Conservation (phyloP, 2,329 filamentous ascomycete species). For the Hirsutella thompsonii region DNA sequence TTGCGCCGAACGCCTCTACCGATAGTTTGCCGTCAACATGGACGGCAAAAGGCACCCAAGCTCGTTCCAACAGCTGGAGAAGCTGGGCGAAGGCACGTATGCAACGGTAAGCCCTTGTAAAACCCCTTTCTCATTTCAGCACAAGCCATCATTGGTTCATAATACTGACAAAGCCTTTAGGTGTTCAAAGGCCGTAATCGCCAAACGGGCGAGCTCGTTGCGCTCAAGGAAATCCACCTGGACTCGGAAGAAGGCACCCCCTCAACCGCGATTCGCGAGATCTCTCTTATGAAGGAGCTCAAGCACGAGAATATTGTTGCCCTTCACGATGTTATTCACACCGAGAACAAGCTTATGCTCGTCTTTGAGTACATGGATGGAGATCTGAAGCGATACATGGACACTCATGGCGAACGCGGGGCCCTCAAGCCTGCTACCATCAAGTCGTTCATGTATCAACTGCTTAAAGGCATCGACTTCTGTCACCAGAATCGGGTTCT, state of each 20-base stretch:
- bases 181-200: conserved; percentile 98
- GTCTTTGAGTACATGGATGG: conserved; percentile 99
- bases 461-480: conserved; percentile 90
- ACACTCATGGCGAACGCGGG: conserved; percentile 77
- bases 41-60: conserved; percentile 86
- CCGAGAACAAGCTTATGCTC: conserved; percentile 98
- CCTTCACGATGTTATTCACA: conserved; percentile 97
- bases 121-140: no score
- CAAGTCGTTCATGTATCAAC: conserved; percentile 98
- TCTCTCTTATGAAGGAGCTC: conserved; percentile 97
- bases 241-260: conserved; percentile 97
- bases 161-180: no score
- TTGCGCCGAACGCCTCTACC: no score
- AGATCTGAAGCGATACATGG: conserved; percentile 98
- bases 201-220: conserved; percentile 91
- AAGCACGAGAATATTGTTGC: conserved; percentile 98
- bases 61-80: conserved; percentile 98
- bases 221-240: conserved; percentile 96
- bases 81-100: conserved; percentile 97
- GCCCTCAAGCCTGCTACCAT: conserved; percentile 81
- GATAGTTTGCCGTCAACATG: conserved; percentile 39
- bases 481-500: conserved; percentile 96
- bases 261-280: conserved; percentile 93
- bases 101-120: conserved; percentile 59
- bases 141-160: no score